Conservation (phyloP, 2,329 filamentous ascomycete species). For the Calcarisporium arbuscula region DNA sequence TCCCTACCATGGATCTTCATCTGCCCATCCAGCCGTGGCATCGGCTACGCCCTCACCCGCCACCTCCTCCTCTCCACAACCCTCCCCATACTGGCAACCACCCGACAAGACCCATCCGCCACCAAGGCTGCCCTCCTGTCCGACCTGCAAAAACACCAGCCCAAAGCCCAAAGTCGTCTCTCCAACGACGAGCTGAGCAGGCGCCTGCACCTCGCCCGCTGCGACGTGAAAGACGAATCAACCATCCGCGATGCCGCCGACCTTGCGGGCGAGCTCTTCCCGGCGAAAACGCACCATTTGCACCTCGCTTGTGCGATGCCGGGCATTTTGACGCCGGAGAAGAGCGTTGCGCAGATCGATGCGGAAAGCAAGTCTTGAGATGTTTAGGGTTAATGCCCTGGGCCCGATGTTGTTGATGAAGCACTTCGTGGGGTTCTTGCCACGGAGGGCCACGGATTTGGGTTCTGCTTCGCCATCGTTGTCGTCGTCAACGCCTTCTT, state of each 20-base stretch:
- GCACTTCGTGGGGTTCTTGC: conserved; percentile 64
- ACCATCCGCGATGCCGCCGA: conserved; percentile 52
- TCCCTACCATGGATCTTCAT: conserved; percentile 45
- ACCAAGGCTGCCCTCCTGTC: conserved; percentile 28
- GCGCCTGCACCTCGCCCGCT: conserved; percentile 32
- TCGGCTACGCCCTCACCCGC: conserved; percentile 41
- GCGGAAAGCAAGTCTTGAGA: conserved; percentile 55
- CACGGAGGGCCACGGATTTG: conserved; percentile 47
- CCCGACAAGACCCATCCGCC: conserved; percentile 29
- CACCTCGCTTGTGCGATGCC: conserved; percentile 65
- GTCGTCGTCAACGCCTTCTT: background rate
- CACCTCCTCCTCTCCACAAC: conserved; percentile 41
- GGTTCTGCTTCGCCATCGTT: no score
- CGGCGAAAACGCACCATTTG: conserved; percentile 47
- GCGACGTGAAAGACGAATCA: conserved; percentile 53
- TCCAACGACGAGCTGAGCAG: conserved; percentile 17
- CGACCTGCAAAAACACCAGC: conserved; percentile 16
- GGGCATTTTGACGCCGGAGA: conserved; percentile 67
- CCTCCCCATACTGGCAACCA: conserved; percentile 41
- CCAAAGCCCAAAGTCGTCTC: no score
- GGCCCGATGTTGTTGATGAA: conserved; percentile 73
- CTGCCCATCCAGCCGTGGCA: conserved; percentile 41
- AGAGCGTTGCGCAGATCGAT: conserved; percentile 59
- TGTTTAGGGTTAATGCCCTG: conserved; percentile 67
- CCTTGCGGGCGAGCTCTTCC: conserved; percentile 46